A percentile compares a stretch with the other conserved stretches of the same genome.
phyloP scores from a whole-genome alignment of 2,329 filamentous ascomycete genomes.

The Cercospora citrullina region DNA sequence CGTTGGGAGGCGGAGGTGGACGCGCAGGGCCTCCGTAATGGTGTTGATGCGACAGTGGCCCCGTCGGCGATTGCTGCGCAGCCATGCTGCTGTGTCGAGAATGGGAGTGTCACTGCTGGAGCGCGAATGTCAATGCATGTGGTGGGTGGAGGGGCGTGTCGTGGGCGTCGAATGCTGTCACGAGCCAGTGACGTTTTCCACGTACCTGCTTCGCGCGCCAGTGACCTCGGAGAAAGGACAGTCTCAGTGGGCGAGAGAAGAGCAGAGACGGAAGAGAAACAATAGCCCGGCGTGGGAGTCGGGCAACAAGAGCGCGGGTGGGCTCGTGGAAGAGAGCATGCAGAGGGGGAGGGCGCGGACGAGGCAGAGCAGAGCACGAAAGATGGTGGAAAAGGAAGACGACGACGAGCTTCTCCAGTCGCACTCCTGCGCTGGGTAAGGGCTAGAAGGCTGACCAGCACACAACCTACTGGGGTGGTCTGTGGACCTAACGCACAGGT shows the following conservation, averaged over 20 bases:
- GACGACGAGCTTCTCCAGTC: conserved; percentile 5
- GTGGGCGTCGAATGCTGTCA: not conserved
- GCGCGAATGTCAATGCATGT: conserved; percentile 2
- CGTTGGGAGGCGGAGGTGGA: conserved; percentile 61
- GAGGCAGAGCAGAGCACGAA: not conserved
- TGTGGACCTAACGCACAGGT: not conserved
- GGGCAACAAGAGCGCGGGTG: not conserved
- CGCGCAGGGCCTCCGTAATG: conserved; percentile 66
- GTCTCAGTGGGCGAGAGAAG: not conserved
- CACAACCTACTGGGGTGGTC: not conserved
- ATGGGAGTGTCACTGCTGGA: not conserved
- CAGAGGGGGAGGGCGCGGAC: not conserved
- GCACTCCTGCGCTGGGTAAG: not conserved
- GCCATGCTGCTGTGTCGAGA: conserved; percentile 33
- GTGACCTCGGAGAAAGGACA: not conserved
- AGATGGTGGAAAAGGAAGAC: not conserved
- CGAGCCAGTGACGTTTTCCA: conserved; percentile 8
- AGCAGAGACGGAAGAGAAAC: not conserved
- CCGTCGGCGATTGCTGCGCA: conserved; percentile 72
- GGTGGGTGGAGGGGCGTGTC: not conserved
- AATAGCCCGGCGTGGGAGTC: not conserved
- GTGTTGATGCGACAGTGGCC: conserved; percentile 64
- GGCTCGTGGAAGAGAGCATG: not conserved
- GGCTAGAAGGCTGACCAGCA: not conserved
- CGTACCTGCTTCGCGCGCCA: conserved; percentile 5